Conservation (phyloP, 148 eudicot species). For the Persicaria tinctoria region DNA sequence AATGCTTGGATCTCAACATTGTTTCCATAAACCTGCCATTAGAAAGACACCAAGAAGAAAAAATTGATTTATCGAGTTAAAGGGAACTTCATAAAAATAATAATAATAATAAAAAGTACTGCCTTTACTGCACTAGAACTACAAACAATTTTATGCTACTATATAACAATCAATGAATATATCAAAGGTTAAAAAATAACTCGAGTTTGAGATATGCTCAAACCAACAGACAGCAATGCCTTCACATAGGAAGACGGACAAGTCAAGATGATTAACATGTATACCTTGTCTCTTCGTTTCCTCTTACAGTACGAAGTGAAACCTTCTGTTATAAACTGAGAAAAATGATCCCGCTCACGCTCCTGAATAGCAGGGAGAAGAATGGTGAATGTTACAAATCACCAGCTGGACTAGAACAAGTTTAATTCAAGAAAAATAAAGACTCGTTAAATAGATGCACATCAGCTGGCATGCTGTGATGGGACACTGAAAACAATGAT, state of each 20-base stretch:
- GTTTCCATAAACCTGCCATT: conserved; percentile 87
- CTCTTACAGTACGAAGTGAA: conserved; percentile 92
- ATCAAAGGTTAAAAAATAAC: background rate
- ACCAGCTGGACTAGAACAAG: too few species aligned
- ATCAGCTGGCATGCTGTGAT: background rate
- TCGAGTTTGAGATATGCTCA: background rate
- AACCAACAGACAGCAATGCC: background rate
- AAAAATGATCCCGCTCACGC: conserved; percentile 92
- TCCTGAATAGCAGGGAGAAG: conserved; percentile 46
- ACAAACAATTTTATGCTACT: background rate
- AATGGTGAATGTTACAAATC: background rate
- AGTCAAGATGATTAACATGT: conserved; percentile 7
- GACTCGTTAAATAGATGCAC: too few species aligned
- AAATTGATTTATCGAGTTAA: background rate
- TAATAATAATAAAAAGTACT: background rate
- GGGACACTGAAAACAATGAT: background rate
- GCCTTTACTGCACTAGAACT: background rate
- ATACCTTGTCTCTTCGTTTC: conserved; percentile 92
- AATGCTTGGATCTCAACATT: conserved; percentile 91
- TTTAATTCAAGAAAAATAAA: too few species aligned
- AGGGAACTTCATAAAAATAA: background rate
- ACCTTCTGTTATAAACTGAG: conserved; percentile 95
- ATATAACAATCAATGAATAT: background rate
- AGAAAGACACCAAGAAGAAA: conserved; percentile 1
- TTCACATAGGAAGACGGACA: background rate